Evolutionary conservation across 108 stramenopile species (phyloP).

Genomic region (Seminavis robusta): DNA sequence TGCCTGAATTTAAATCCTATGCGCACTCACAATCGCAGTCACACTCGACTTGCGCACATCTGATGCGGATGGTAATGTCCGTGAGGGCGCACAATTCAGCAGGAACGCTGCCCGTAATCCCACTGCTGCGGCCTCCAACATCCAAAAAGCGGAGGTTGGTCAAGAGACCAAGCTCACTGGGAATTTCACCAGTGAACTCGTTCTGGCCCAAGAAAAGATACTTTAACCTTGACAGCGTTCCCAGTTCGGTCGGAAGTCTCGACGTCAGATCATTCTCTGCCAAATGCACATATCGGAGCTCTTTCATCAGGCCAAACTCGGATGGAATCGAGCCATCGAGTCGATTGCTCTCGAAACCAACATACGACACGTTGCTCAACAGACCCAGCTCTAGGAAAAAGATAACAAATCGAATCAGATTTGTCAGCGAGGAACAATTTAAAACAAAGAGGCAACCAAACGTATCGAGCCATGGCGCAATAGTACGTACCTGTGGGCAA

Average conservation of each 20-base stretch:
- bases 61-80: no score
- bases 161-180: slow-evolving; percentile 56
- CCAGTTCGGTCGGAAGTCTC: slow-evolving; percentile 54
- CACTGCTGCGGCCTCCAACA: slow-evolving; percentile 47
- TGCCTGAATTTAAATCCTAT: no score
- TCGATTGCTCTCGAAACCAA: slow-evolving; percentile 37
- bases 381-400: slow-evolving; percentile 52
- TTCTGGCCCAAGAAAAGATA: slow-evolving; percentile 45
- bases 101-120: slow-evolving; percentile 47
- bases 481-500: no score
- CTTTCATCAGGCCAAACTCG: slow-evolving; percentile 22
- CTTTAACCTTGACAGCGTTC: slow-evolving; percentile 40
- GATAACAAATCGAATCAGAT: slow-evolving; percentile 48
- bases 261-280: slow-evolving; percentile 50
- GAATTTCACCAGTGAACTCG: slow-evolving; percentile 51
- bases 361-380: slow-evolving; percentile 50
- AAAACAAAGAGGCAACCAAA: no score
- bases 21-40: no score
- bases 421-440: no score
- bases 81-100: slow-evolving; percentile 29
- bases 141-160: slow-evolving; percentile 48
- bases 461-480: slow-evolving; percentile 41
- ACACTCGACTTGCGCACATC: no score
- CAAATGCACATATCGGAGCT: slow-evolving; percentile 23
- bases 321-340: slow-evolving; percentile 29